Evolutionary conservation across 176 grass and related monocot species (phyloP), one percentile per base, ranked within the genome.

Genomic region (Phyllostachys edulis): DNA sequence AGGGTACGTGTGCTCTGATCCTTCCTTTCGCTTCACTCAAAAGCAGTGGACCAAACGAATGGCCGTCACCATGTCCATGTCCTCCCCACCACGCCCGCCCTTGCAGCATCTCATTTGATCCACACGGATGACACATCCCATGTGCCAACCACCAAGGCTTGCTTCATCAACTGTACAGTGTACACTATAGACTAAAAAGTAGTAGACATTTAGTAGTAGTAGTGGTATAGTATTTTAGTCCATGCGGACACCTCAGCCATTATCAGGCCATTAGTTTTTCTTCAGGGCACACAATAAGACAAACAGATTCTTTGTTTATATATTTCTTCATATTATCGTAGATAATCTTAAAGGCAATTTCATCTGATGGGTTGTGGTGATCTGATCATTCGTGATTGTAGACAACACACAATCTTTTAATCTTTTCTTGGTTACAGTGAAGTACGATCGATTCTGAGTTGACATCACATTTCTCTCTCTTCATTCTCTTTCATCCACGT

Each of bases 11-110:
- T 23, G 39, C 47, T 51, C 59, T 85, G 67, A 82, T 73, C 78
- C 78, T 82, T 72, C 72, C 84, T 87, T 90, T 67, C 71, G 73
- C 57, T 82, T 83, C 88, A 90, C 84, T 79, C 88, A 49, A 80
- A 84, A 87, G 80, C 67, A 74, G 40, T 68, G 89, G 68, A 62
- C 74, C 80, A 26, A 34, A 67, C 26, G 39, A 82, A 65, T 67
- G 79, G 67, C 60, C 59, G 51, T 76, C 71, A 7, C 82, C 82
- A 20, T 47, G 81, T 6, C 78, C 83, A 90, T 77, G 65, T 40
- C 78, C 84, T 67, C 65, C 65, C 65, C 78, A 41, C 63, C 44
- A 24, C 45, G 69, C 44, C 11, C 15, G 21, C 40, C n/a, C 26
- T 26, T 6, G 20, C 49, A 2, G 85, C 85, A 24, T 66, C 40